Conservation (phyloP, 2,329 filamentous ascomycete species). For the Fusarium nelsonii region DNA sequence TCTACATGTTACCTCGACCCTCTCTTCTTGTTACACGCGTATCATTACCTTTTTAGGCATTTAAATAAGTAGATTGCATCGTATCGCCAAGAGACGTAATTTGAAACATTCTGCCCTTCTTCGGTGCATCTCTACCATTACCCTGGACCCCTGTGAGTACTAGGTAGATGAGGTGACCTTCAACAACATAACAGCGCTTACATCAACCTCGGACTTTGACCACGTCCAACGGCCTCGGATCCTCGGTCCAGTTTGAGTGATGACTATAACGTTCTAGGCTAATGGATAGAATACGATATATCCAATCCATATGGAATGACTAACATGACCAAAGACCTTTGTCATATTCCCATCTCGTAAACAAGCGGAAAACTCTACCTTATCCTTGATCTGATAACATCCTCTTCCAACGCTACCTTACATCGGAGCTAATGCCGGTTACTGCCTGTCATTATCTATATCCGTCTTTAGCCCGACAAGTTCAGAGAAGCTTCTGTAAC, state of each 20-base stretch:
- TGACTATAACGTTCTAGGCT: neutral
- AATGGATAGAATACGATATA: neutral
- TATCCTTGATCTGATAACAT: slow-evolving; percentile 34
- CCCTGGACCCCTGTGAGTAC: slow-evolving; percentile 18
- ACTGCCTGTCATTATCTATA: slow-evolving; percentile 7
- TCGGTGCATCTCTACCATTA: slow-evolving; percentile 11
- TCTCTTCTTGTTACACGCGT: slow-evolving; percentile 25
- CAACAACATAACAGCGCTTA: slow-evolving; percentile 13
- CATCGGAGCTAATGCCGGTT: slow-evolving; percentile 29
- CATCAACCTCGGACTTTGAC: slow-evolving; percentile 3
- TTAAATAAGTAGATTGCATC: neutral
- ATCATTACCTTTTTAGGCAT: neutral
- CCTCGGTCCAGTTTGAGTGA: neutral
- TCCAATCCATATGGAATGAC: neutral
- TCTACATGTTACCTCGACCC: slow-evolving; percentile 33
- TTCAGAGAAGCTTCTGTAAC: slow-evolving; percentile 11
- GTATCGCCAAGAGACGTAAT: slow-evolving; percentile 12
- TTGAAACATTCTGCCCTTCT: slow-evolving; percentile 35
- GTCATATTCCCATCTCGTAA: slow-evolving; percentile 4
- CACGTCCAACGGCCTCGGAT: neutral
- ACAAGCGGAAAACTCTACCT: slow-evolving; percentile 1
- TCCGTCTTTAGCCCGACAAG: slow-evolving; percentile 7
- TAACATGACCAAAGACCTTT: slow-evolving; percentile 19
- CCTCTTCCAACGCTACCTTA: slow-evolving; percentile 34
- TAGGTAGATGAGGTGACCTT: neutral